Base-by-base conservation (phyloP, 1,139 yeast genomes). In the Nakaseomyces sp. region DNA sequence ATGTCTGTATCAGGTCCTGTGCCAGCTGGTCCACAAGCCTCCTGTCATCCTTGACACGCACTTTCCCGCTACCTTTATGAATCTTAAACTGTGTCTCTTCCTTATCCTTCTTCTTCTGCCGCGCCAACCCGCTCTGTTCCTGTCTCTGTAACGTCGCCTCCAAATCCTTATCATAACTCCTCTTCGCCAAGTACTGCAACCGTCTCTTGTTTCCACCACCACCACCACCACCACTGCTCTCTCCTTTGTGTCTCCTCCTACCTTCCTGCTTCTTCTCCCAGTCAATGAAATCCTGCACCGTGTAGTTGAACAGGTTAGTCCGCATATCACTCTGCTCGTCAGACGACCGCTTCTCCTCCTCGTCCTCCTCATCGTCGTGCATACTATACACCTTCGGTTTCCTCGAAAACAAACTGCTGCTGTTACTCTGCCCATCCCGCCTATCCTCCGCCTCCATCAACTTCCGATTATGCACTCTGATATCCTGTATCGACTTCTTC, bases 201-300 rank as follows among this genome's bases (percentile, higher is more conserved):
- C 24, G 24, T 25, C 24, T 57, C 52, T 2, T 57, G 43, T 35
- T 20, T 5, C 35, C 19, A 37, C 75, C 76, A 0, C 24, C 24
- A 22, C 24, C 9, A 22, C 24, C 9, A 22, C 24, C 24, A 0
- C 24, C 24, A 22, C 24, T 22, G 9, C 24, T 22, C 6, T 9
- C 24, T 3, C 9, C 24, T 22, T 87, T 87, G 35, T 51, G 53
- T 5, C 19, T 46, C 24, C 51, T 52, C 43, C 63, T 67, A 24
- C 50, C 53, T 30, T 58, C 61, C 43, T 65, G 62, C 49, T 68
- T 72, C 31, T 62, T 65, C 22, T 76, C 75, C 91, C 93, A 84
- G 44, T 69, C 68, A 52, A 81, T 86, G 44, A 78, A 73, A 44
- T 86, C 85, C 45, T 77, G 80, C 2, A 83, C 73, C 0, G 86